These are phyloP conservation scores for Hypomyces rosellus DNA, from an alignment of 2,329 filamentous ascomycete species.

Conservation along the genomic window DNA sequence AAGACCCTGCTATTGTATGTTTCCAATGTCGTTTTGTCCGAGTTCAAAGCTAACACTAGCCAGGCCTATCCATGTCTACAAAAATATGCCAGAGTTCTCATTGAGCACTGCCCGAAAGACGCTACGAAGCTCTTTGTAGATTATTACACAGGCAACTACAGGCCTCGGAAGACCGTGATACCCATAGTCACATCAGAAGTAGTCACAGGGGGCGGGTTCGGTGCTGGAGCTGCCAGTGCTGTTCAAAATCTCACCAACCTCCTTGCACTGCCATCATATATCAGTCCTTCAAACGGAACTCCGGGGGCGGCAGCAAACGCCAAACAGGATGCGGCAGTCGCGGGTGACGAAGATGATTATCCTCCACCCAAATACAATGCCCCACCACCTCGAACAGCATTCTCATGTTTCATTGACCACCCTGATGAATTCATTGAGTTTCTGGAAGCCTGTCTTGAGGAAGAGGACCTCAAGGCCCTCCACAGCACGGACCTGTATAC, in stretches of 20 bases:
- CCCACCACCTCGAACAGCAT: constrained; percentile 80
- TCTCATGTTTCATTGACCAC: constrained; percentile 95
- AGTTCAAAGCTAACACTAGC: constrained; percentile 23
- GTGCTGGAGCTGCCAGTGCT: constrained; percentile 60
- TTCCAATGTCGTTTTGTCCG: too few relatives aligned
- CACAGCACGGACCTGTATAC: constrained; percentile 87
- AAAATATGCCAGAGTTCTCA: constrained; percentile 88
- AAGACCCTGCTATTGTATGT: constrained; percentile 70
- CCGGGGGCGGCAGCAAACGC: constrained; percentile 45
- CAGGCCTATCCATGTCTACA: constrained; percentile 83
- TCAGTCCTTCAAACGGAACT: constrained; percentile 29
- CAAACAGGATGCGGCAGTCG: constrained; percentile 45
- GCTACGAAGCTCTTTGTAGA: constrained; percentile 87
- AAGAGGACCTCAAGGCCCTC: constrained; percentile 61
- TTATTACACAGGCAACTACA: constrained; percentile 85
- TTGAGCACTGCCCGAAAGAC: constrained; percentile 77
- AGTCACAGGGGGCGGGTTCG: constrained; percentile 38
- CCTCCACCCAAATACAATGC: constrained; percentile 59
- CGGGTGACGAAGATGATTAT: constrained; percentile 42
- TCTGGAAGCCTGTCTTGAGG: constrained; percentile 76
- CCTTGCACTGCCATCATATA: constrained; percentile 64
- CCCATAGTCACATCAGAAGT: constrained; percentile 28
- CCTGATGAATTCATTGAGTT: constrained; percentile 88
- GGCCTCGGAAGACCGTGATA: constrained; percentile 57
- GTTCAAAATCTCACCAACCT: constrained; percentile 82